Percentiles rank a stretch among this genome's conserved stretches.
phyloP scores from a whole-genome alignment of 2,329 filamentous ascomycete genomes.

The Magnaporthiopsis poae region DNA sequence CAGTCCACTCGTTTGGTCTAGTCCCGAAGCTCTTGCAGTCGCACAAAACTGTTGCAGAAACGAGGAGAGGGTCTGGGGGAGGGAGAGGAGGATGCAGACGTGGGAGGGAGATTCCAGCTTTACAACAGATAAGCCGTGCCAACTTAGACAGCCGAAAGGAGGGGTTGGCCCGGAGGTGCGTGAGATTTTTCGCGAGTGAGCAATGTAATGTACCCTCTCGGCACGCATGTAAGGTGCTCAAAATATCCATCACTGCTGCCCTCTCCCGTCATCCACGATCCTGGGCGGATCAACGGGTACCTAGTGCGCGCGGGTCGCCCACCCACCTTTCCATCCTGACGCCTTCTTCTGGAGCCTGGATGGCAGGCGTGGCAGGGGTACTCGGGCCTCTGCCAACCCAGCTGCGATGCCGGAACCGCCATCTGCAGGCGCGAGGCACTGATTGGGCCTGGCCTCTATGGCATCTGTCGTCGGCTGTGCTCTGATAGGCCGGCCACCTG shows the following conservation, averaged over 20 bases:
- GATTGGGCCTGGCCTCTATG: slow-evolving; percentile 1
- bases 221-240: slow-evolving; percentile 9
- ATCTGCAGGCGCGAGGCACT: slow-evolving; percentile 2
- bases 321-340: not conserved
- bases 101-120: not conserved
- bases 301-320: not conserved
- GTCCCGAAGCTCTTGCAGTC: not conserved
- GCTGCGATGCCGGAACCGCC: not conserved
- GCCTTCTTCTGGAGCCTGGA: not conserved
- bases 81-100: not conserved
- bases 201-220: slow-evolving; percentile 6
- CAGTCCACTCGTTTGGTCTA: not conserved
- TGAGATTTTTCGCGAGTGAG: slow-evolving; percentile 1
- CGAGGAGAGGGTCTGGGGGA: not conserved
- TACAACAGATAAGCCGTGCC: not conserved
- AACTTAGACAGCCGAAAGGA: not conserved
- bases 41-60: not conserved
- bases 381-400: not conserved
- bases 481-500: not conserved
- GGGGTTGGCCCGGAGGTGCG: not conserved
- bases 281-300: not conserved
- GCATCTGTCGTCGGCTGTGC: not conserved
- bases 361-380: not conserved
- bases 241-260: slow-evolving; percentile 7
- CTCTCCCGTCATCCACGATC: not conserved